A percentile compares a stretch with the other conserved stretches of the same genome.
These are phyloP conservation scores for Solanum chmielewskii DNA, from an alignment of 257 asterid species.

Conservation along the genomic window DNA sequence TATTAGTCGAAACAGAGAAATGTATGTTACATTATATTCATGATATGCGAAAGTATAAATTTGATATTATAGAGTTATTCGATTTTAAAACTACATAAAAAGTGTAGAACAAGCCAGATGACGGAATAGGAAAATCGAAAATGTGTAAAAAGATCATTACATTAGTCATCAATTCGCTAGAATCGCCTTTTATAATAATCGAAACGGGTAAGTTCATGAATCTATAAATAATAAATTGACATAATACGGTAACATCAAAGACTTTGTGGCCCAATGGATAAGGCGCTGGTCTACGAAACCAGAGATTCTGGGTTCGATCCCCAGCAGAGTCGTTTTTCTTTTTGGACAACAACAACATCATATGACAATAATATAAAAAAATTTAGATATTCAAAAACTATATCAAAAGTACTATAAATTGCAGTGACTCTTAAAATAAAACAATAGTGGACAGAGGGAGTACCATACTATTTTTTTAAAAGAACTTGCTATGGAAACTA, in stretches of 20 bases:
- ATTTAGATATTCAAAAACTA: too few relatives aligned
- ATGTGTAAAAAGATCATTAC: not conserved
- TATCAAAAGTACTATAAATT: too few relatives aligned
- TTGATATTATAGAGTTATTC: not conserved
- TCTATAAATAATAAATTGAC: too few relatives aligned
- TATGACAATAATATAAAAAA: too few relatives aligned
- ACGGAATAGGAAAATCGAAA: not conserved
- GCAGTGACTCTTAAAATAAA: too few relatives aligned
- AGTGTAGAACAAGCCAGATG: not conserved
- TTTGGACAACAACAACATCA: too few relatives aligned
- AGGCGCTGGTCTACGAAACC: slow-evolving; percentile 99
- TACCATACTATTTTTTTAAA: too few relatives aligned
- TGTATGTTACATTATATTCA: not conserved
- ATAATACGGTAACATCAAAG: not conserved
- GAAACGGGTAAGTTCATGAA: not conserved
- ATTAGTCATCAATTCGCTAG: not conserved
- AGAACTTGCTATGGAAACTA: too few relatives aligned
- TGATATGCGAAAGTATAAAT: not conserved
- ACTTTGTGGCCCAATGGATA: slow-evolving; percentile 84
- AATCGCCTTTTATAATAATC: not conserved
- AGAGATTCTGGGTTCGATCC: slow-evolving; percentile 98
- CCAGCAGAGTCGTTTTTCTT: slow-evolving; percentile 45
- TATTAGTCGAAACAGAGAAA: not conserved
- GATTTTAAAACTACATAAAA: not conserved
- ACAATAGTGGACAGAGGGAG: too few relatives aligned